Evolutionary conservation across 179 eudicot species (phyloP), one percentile per base, ranked within the genome.

Genomic region (Beta macrorhiza): DNA sequence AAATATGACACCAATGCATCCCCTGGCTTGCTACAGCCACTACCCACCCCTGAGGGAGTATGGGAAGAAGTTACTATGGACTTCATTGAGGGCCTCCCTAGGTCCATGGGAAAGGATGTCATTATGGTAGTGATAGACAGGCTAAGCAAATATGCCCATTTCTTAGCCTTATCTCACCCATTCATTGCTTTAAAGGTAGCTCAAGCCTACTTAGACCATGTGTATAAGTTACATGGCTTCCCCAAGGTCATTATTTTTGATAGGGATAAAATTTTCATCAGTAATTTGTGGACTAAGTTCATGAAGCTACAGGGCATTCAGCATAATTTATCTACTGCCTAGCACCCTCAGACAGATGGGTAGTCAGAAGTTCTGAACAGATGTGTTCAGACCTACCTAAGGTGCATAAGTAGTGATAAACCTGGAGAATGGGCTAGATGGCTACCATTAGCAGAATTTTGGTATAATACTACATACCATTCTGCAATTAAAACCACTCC

Each of bases 131-230:
- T 32, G 37, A 32, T 32, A 32, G 37, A 32, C 2, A 32, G 37
- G 37, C 2, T 32, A 15, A 59, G 63, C 63, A 59, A 68, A 15
- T 52, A 52, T 3, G 81, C 72, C 0, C 84, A 82, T 17, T 77
- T 77, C 16, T 1, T 82, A 2, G 2, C 77, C 0, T 22, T 82
- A 0, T 0, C 71, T 10, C 80, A 74, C 13, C 79, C 79, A 0
- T 67, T 19, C 32, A 20, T 56, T 16, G 72, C 76, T 4, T 16
- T 16, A 0, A 57, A 14, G 0, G 63, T 83, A 0, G 82, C 79
- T 20, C 75, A 65, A 19, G 2, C 11, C 0, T 83, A 52, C 7
- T 0, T 59, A 0, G 63, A 59, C n/a, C 20, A 17, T 4, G 0
- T 59, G 5, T 59, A 59, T 1, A 59, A 59, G 63, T 8, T 59